Base-by-base conservation (phyloP, 2,329 filamentous ascomycete genomes). In the Xylariomycetidae sp. region DNA sequence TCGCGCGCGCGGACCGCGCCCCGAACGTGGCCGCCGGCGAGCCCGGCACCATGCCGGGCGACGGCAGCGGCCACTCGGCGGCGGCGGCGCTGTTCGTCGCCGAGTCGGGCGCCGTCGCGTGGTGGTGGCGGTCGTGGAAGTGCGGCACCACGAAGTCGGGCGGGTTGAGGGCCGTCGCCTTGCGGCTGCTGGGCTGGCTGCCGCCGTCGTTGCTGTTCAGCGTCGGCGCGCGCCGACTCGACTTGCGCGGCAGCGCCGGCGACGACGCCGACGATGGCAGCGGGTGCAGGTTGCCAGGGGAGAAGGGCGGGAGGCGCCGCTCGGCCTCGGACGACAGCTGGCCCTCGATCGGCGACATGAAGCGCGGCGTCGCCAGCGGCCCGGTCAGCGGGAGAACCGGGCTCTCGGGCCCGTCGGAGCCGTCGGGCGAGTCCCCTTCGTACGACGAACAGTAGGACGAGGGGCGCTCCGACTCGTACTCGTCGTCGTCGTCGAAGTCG, bases 381-480 rank as follows among this genome's bases (percentile, higher is more conserved):
- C 52, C 52, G 10, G 45, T 46, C 4, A 47, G 42, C 3, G 52
- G 52, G 16, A 54, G 39, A 13, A 54, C 34, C 8, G 46, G 46
- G 19, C 49, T 53, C 27, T 52, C 50, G 12, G 47, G 32, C 27
- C 18, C 37, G 25, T 25, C 29, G 31, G 5, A 37, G 24, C 15
- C 30, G 31, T 15, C 26, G 6, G 6, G 15, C 10, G 26, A n/a
- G n/a, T n/a, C n/a, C n/a, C n/a, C n/a, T n/a, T n/a, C n/a, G n/a
- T n/a, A n/a, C n/a, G n/a, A n/a, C n/a, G n/a, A n/a, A n/a, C n/a
- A n/a, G n/a, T n/a, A n/a, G n/a, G n/a, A 29, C 8, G 26, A 12
- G 6, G 26, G 13, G 26, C 26, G 26, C 5, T 17, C 25, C 9
- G 25, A 25, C 5, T 19, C 25, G 34, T 23, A 14, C 18, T 29